A percentile compares a stretch with the other conserved stretches of the same genome.
Conservation (phyloP, 805 yeast species). For the Blastobotrys mokoenaii region DNA sequence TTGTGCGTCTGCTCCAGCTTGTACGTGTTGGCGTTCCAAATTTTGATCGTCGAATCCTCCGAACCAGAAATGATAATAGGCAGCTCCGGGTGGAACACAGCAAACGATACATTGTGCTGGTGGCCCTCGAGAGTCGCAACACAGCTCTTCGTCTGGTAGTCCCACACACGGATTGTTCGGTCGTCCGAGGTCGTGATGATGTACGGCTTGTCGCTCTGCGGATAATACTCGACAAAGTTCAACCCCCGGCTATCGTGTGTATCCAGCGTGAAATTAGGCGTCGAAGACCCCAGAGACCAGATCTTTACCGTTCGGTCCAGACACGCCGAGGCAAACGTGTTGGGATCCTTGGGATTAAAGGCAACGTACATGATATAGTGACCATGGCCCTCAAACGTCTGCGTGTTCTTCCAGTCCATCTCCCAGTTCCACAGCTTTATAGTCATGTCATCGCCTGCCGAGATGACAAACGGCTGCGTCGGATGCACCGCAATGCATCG, state of each 20-base stretch:
- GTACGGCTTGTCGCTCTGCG: constrained; percentile 95
- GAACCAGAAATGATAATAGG: constrained; percentile 94
- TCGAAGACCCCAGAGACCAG: constrained; percentile 85
- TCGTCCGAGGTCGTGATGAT: constrained; percentile 88
- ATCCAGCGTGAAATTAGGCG: constrained; percentile 82
- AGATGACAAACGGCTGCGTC: constrained; percentile 76
- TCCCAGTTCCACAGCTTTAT: constrained; percentile 98
- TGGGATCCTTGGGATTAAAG: constrained; percentile 95
- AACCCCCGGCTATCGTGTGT: constrained; percentile 94
- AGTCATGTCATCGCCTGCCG: constrained; percentile 87
- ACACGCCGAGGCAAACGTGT: constrained; percentile 95
- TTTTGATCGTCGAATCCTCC: constrained; percentile 88
- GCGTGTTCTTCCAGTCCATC: constrained; percentile 80
- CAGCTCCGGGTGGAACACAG: constrained; percentile 95
- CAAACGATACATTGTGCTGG: constrained; percentile 88
- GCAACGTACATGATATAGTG: constrained; percentile 93
- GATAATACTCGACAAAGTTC: constrained; percentile 93
- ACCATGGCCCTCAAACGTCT: constrained; percentile 88
- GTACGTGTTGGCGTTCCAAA: constrained; percentile 94
- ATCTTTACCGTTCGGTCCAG: constrained; percentile 93
- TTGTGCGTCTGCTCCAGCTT: constrained; percentile 86
- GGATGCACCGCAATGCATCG: constrained; percentile 94
- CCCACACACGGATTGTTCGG: constrained; percentile 84
- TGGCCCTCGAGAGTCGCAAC: constrained; percentile 95
- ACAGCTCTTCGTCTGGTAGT: constrained; percentile 92